These are phyloP conservation scores for Candida namnaoensis DNA, from an alignment of 805 yeast genomes.

Conservation along the genomic window DNA sequence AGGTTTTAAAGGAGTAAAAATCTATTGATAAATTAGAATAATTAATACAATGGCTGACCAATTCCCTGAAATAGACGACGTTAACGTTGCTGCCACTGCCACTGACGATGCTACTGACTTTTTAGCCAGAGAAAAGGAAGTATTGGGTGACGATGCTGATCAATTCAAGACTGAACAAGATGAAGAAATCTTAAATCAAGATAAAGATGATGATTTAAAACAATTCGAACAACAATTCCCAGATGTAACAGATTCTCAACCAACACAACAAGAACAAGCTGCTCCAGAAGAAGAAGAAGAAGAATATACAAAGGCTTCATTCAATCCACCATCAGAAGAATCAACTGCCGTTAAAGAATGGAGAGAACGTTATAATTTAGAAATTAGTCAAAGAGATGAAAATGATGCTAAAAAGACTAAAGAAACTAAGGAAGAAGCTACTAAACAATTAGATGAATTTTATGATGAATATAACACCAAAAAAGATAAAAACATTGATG, in stretches of 20 bases:
- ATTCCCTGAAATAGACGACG: slow-evolving; percentile 61
- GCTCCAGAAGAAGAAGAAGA: slow-evolving; percentile 28
- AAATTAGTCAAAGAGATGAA: slow-evolving; percentile 72
- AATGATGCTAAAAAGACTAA: slow-evolving; percentile 53
- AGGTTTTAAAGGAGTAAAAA: too few species aligned
- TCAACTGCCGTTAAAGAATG: slow-evolving; percentile 64
- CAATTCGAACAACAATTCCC: slow-evolving; percentile 63
- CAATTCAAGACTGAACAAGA: slow-evolving; percentile 65
- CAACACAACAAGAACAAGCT: not conserved
- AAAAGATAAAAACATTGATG: slow-evolving; percentile 59
- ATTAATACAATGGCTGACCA: slow-evolving; percentile 52
- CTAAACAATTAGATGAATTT: slow-evolving; percentile 80
- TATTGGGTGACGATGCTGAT: slow-evolving; percentile 44
- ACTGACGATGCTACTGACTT: slow-evolving; percentile 44
- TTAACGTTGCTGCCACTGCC: slow-evolving; percentile 21
- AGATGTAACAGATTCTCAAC: slow-evolving; percentile 32
- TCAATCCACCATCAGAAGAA: slow-evolving; percentile 25
- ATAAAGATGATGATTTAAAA: slow-evolving; percentile 36
- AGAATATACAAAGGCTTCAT: slow-evolving; percentile 26
- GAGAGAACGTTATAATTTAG: slow-evolving; percentile 74
- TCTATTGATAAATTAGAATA: too few species aligned
- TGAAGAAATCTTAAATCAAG: slow-evolving; percentile 34
- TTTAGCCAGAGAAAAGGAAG: slow-evolving; percentile 58
- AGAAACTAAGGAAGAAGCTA: slow-evolving; percentile 68
- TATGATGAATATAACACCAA: slow-evolving; percentile 85